Conservation (phyloP, 169 alveolate species). For the Miamiensis avidus region DNA sequence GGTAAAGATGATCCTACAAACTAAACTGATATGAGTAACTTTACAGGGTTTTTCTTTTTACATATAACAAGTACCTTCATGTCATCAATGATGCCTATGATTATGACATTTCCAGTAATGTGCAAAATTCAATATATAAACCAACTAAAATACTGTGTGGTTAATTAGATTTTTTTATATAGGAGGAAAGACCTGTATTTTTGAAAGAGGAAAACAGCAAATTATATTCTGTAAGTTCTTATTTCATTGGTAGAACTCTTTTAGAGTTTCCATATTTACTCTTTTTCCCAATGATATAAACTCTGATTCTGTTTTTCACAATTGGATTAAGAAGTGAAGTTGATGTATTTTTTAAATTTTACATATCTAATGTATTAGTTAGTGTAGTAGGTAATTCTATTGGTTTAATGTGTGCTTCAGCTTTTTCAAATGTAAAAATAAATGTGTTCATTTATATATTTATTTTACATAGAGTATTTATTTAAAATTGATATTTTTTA, state of each 20-base stretch:
- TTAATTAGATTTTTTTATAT: no score
- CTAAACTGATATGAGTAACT: background rate
- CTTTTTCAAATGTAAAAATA: constrained; percentile 21
- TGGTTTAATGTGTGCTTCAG: constrained; percentile 28
- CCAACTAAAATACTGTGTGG: background rate
- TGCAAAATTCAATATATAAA: background rate
- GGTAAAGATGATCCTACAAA: background rate
- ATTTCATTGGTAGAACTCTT: background rate
- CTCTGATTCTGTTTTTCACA: constrained; percentile 10
- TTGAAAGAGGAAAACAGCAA: constrained; percentile 21
- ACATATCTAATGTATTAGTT: background rate
- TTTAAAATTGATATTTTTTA: no score
- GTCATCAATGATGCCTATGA: background rate
- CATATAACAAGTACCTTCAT: background rate
- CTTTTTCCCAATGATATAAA: constrained; percentile 11
- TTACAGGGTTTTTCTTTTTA: background rate
- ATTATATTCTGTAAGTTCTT: background rate
- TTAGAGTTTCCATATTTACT: constrained; percentile 17
- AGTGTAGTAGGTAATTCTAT: constrained; percentile 13
- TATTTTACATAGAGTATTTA: no score
- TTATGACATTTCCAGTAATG: background rate
- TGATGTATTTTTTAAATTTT: background rate
- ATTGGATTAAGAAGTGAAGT: background rate
- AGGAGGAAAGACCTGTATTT: constrained; percentile 24
- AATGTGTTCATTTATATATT: no score